These are phyloP conservation scores for Stephanodiscus triporus DNA, from an alignment of 108 stramenopile genomes.

Conservation along the genomic window DNA sequence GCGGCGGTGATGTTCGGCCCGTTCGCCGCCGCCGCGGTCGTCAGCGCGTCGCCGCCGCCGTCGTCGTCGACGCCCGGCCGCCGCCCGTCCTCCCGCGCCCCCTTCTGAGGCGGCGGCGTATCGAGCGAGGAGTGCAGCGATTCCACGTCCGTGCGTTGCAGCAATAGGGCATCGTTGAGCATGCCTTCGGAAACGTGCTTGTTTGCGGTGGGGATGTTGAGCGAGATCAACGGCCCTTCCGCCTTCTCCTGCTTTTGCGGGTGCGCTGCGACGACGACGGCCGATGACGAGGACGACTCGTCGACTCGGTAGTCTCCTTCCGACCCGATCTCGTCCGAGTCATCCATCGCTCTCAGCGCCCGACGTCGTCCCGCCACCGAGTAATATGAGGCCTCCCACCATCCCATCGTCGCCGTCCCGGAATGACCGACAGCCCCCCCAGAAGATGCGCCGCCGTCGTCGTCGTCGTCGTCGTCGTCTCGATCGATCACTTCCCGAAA, in stretches of 20 bases:
- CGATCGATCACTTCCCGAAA: no score
- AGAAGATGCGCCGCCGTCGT: not conserved
- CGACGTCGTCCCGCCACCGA: slow-evolving; percentile 4
- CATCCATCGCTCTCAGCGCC: slow-evolving; percentile 1
- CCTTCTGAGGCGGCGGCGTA: not conserved
- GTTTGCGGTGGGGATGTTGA: slow-evolving; percentile 62
- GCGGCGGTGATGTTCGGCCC: slow-evolving; percentile 21
- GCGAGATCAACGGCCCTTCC: slow-evolving; percentile 42
- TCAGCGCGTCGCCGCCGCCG: not conserved
- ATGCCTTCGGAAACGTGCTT: slow-evolving; percentile 64
- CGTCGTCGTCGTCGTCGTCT: no score
- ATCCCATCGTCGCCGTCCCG: not conserved
- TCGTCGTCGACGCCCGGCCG: not conserved
- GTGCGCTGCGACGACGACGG: slow-evolving; percentile 7
- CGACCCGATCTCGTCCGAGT: no score
- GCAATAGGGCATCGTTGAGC: slow-evolving; percentile 63
- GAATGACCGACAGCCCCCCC: not conserved
- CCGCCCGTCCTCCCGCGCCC: no score
- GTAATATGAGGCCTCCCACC: not conserved
- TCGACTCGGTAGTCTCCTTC: no score
- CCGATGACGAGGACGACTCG: not conserved
- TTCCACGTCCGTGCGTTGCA: slow-evolving; percentile 50
- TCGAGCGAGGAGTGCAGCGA: not conserved
- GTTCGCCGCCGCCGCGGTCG: not conserved
- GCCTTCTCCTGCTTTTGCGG: slow-evolving; percentile 17